A percentile compares a stretch with the other conserved stretches of the same genome.
These are phyloP conservation scores for Colletotrichum cordylinicola DNA, from an alignment of 2,329 filamentous ascomycete genomes.

Conservation along the genomic window DNA sequence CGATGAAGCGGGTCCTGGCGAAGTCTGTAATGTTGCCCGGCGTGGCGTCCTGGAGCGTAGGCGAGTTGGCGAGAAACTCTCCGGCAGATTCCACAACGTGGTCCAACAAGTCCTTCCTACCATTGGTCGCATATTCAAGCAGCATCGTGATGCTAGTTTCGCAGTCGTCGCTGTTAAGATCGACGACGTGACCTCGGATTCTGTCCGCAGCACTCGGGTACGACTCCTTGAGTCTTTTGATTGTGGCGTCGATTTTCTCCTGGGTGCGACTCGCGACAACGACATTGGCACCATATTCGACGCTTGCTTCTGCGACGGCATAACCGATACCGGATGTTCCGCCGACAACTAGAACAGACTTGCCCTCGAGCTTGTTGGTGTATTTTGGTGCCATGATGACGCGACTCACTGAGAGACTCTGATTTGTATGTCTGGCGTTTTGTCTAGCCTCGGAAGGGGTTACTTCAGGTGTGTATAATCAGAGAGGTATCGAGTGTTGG, in stretches of 20 bases:
- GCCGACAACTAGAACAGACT: constrained; percentile 64
- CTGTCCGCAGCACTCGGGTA: background rate
- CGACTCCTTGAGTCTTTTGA: background rate
- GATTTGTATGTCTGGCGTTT: background rate
- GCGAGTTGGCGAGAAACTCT: background rate
- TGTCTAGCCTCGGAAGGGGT: background rate
- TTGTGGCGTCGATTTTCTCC: constrained; percentile 37
- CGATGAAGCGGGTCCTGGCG: constrained; percentile 45
- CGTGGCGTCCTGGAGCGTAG: background rate
- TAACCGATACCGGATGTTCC: constrained; percentile 69
- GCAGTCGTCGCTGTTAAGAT: background rate
- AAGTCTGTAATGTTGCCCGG: background rate
- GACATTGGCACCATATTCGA: constrained; percentile 62
- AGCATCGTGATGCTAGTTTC: constrained; percentile 54
- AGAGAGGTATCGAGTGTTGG: background rate
- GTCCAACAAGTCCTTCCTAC: constrained; percentile 50
- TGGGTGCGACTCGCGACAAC: constrained; percentile 68
- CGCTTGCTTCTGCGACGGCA: constrained; percentile 61
- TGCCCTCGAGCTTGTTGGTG: background rate
- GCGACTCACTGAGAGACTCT: background rate
- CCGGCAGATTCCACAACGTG: constrained; percentile 49
- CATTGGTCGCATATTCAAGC: constrained; percentile 45
- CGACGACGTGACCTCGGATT: background rate
- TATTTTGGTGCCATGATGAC: background rate
- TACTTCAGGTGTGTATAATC: background rate